A percentile compares a stretch with the other conserved stretches of the same genome.
Evolutionary conservation across 2,329 filamentous ascomycete species (phyloP).

Genomic region (Xylaria sp.): DNA sequence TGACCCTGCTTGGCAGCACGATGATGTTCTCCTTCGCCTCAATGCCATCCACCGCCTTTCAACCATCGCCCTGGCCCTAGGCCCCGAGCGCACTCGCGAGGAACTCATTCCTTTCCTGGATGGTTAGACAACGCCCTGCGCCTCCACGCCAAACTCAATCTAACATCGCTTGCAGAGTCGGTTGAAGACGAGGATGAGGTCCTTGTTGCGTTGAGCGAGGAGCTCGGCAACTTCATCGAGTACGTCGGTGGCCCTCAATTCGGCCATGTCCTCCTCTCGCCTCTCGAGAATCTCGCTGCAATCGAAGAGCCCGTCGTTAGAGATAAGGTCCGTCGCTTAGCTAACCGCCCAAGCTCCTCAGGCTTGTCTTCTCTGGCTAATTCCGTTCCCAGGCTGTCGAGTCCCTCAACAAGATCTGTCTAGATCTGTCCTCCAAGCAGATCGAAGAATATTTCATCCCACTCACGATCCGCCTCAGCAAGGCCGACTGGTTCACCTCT

Average conservation of each 20-base stretch:
- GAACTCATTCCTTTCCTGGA: constrained; percentile 99
- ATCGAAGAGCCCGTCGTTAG: constrained; percentile 98
- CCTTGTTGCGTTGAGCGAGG: constrained; percentile 93
- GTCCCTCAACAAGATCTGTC: constrained; percentile 98
- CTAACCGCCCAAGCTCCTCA: constrained; percentile 16
- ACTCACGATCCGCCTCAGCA: constrained; percentile 91
- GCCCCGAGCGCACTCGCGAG: constrained; percentile 94
- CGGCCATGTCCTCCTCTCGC: constrained; percentile 94
- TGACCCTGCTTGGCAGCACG: constrained; percentile 68
- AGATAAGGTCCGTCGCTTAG: constrained; percentile 77
- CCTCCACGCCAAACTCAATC: constrained; percentile 22
- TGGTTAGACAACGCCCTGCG: constrained; percentile 66
- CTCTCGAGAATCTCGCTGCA: constrained; percentile 94
- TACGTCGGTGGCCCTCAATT: constrained; percentile 94
- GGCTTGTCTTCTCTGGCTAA: constrained; percentile 10
- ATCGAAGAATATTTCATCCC: constrained; percentile 98
- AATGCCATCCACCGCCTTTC: constrained; percentile 98
- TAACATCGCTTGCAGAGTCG: constrained; percentile 70
- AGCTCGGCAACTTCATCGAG: constrained; percentile 95
- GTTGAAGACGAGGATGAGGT: constrained; percentile 99
- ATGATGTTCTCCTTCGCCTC: constrained; percentile 95
- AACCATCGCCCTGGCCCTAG: constrained; percentile 95
- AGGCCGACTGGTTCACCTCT: constrained; percentile 99
- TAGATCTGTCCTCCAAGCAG: constrained; percentile 86
- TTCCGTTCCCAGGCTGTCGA: constrained; percentile 77